phyloP scores from a whole-genome alignment of 345 rosid species.

The Eucalyptus curtisii region DNA sequence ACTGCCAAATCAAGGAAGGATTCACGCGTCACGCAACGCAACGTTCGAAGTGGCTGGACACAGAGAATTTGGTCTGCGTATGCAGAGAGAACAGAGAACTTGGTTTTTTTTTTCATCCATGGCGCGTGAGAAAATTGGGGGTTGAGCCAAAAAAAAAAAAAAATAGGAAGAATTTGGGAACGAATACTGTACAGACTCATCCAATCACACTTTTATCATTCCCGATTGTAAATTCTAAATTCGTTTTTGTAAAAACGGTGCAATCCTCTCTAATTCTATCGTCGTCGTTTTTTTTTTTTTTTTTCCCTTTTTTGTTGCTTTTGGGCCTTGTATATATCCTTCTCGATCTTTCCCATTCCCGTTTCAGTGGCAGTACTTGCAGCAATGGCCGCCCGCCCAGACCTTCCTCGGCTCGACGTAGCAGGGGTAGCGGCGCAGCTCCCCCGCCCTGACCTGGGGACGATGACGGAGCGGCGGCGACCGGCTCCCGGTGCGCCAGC shows the following conservation, averaged over 20 bases:
- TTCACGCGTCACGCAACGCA: background rate
- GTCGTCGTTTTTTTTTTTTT: background rate
- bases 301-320: background rate
- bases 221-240: background rate
- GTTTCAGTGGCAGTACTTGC: conserved; percentile 5
- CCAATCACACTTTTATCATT: background rate
- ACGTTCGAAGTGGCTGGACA: background rate
- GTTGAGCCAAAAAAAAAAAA: background rate
- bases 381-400: background rate
- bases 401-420: conserved; percentile 1
- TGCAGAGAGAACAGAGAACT: background rate
- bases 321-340: background rate
- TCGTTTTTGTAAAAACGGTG: background rate
- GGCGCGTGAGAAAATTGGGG: background rate
- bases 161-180: background rate
- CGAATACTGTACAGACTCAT: background rate
- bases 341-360: background rate
- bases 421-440: conserved; percentile 5
- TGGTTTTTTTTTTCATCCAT: background rate
- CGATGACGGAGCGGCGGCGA: background rate
- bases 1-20: background rate
- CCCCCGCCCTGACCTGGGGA: background rate
- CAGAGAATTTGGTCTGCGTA: background rate
- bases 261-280: background rate
- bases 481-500: background rate